Evolutionary conservation across 139 green algal genomes (phyloP), one percentile per base, ranked within the genome.

Genomic region (Choricystis sp.): DNA sequence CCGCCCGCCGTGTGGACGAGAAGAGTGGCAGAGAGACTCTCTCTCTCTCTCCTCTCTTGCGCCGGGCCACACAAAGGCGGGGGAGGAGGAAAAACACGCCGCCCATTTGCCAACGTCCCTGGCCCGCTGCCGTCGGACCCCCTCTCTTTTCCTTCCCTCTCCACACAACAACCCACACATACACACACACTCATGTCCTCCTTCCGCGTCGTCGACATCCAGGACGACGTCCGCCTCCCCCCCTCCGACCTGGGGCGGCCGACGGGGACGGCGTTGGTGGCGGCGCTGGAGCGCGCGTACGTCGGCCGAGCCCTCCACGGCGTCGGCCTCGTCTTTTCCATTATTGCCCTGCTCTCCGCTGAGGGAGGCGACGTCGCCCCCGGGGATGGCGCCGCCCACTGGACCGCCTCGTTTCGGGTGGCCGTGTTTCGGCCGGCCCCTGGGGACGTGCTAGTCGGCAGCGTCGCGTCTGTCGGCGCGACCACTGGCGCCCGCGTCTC

Each of bases 401-500:
- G 23, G 49, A 65, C 60, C 4, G 25, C 23, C 60, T 23, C 4
- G 20, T 48, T 65, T n/a, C 4, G 4, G 4, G 60, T 5, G 20
- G 60, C 60, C 26, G 60, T 26, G 4, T 28, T 65, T 27, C 60
- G 30, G 60, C 49, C 40, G 31, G 60, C 29, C 25, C 60, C 49
- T 30, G 4, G 48, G 30, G 25, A 65, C 26, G 48, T 65, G 25
- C 19, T 65, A n/a, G 25, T 65, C 20, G 30, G 48, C 30, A 48
- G 20, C 25, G 23, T 57, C n/a, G 4, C 60, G 4, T 9, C 30
- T 30, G 5, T 57, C 60, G 60, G 31, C 48, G 26, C 40, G 68
- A 90, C 82, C 62, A 59, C 74, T 5, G 87, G 87, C 0, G 49
- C 94, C 19, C 60, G 75, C 16, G 66, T 95, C 3, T 82, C 68